Evolutionary conservation across 1,139 yeast genomes (phyloP), one percentile per base, ranked within the genome.

Genomic region (Blastobotrys capitulatus): DNA sequence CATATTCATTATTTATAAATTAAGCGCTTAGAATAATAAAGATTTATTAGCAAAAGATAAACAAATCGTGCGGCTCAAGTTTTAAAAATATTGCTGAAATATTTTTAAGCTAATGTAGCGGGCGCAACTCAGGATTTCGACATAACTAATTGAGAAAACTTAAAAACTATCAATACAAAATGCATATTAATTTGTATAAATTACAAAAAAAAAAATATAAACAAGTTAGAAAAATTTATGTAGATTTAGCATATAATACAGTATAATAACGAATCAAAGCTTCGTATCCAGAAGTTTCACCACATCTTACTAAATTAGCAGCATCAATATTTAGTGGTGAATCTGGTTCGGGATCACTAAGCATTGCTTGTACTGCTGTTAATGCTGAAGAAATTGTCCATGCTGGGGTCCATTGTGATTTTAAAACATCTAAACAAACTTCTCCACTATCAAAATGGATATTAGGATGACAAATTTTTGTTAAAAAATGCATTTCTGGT

Each of bases 311-410:
- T 46, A 89, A 66, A 60, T 84, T 86, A n/a, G 96, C 94, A 64
- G 87, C 79, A 63, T 89, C 97, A 26, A 89, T 76, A 61, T 89
- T 87, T 44, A 89, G 70, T 0, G 97, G 97, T 36, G 90, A 82
- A 58, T 85, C 85, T 0, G 95, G 92, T 62, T 85, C 96, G 0
- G 96, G 96, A 50, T 81, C 81, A 50, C 77, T 80, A 20, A 89
- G 67, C 54, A 89, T 74, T 62, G 82, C 75, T 49, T 83, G 70
- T 1, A 88, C 79, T 0, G 96, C 95, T 29, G 80, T 75, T 44
- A 86, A 72, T n/a, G 86, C 75, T 50, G 85, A 75, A 47, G 80
- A 72, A 40, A 89, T 64, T 39, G 86, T 82, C 95, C 96, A 89
- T 1, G 95, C 95, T 0, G 96, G 96, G 0, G 92, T 78, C 96